A percentile compares a stretch with the other conserved stretches of the same genome.
Evolutionary conservation across 345 rosid genomes (phyloP).

Genomic region (Gossypium bickii): DNA sequence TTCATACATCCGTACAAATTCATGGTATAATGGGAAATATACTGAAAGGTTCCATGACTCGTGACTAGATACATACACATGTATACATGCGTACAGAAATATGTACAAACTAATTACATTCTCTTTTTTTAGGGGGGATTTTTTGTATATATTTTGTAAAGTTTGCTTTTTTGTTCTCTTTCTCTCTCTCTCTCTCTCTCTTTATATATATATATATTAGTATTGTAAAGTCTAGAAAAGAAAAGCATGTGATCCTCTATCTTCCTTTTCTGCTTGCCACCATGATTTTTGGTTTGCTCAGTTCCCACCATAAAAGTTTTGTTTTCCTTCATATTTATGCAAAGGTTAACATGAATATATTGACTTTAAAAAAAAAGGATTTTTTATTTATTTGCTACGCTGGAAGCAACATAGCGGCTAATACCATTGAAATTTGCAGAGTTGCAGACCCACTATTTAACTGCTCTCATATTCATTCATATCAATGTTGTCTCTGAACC

Average conservation of each 20-base stretch:
- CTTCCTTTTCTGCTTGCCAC: slow-evolving; percentile 37
- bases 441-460: slow-evolving; percentile 27
- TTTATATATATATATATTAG: too few species aligned
- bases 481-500: slow-evolving; percentile 26
- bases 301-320: slow-evolving; percentile 25
- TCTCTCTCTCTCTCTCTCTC: too few species aligned
- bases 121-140: too few species aligned
- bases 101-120: not conserved
- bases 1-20: slow-evolving; percentile 18
- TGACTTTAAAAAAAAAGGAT: too few species aligned
- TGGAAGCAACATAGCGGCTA: too few species aligned
- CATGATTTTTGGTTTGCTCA: slow-evolving; percentile 25
- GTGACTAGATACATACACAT: not conserved
- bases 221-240: slow-evolving; percentile 22
- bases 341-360: too few species aligned
- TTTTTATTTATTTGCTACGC: too few species aligned
- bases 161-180: too few species aligned
- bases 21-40: slow-evolving; percentile 11
- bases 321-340: too few species aligned
- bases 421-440: not conserved
- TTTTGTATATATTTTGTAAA: too few species aligned
- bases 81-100: not conserved
- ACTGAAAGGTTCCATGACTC: not conserved
- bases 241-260: slow-evolving; percentile 35
- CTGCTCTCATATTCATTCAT: slow-evolving; percentile 19